Conservation (phyloP, 768 basidiomycete genomes). For the Kwoniella heveanensis region DNA sequence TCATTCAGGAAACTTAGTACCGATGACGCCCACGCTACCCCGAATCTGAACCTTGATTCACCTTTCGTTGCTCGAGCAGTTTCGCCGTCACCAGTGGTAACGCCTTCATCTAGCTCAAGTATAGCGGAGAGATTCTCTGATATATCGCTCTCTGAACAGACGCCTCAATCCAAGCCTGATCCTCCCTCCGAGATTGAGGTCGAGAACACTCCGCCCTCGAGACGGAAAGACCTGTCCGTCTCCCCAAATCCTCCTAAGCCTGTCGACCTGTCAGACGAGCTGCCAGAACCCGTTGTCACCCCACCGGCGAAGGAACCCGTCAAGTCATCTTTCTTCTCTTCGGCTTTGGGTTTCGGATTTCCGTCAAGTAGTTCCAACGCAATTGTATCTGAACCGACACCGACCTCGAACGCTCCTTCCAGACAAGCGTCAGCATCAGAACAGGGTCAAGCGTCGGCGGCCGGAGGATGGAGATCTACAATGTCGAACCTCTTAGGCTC, state of each 20-base stretch:
- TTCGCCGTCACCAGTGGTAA: constrained; percentile 1
- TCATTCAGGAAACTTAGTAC: neutral
- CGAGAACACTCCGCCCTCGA: neutral
- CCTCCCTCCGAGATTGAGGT: neutral
- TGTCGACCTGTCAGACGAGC: constrained; percentile 11
- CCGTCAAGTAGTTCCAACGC: constrained; percentile 8
- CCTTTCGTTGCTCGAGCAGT: constrained; percentile 12
- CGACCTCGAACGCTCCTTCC: constrained; percentile 9
- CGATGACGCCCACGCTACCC: constrained; percentile 2
- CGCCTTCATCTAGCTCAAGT: neutral
- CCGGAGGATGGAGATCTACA: constrained; percentile 33
- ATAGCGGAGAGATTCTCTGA: constrained; percentile 21
- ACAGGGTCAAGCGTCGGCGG: constrained; percentile 14
- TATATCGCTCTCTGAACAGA: constrained; percentile 11
- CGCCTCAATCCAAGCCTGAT: constrained; percentile 6
- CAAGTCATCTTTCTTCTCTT: constrained; percentile 35
- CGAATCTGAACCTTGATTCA: neutral
- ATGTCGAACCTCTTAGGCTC: constrained; percentile 30
- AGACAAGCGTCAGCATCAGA: constrained; percentile 14
- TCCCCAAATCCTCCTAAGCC: constrained; percentile 26
- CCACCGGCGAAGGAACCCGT: constrained; percentile 26
- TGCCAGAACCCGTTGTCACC: constrained; percentile 27
- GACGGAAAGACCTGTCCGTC: constrained; percentile 5
- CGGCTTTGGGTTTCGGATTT: constrained; percentile 35
- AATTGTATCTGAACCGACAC: constrained; percentile 7